Base-by-base conservation (phyloP, 306 rosid species). In the Cucumis melo region DNA sequence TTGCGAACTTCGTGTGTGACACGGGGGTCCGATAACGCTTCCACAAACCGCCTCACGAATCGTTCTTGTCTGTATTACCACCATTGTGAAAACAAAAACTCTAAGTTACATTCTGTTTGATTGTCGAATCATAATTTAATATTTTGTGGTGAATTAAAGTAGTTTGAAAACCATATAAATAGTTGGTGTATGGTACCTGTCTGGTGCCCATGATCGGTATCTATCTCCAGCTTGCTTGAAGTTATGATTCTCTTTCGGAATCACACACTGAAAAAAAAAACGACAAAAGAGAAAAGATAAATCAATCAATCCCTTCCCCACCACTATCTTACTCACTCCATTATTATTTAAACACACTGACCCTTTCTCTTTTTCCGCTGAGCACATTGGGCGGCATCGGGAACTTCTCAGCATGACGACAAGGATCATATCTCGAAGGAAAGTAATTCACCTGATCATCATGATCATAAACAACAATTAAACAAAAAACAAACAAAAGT, bases 191-290 rank as follows among this genome's bases (percentile, higher is more conserved):
- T 12, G 17, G 78, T 82, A 91, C 98, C 98, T 90, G 86, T 93
- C 98, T 10, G 96, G 88, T 27, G 88, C 80, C 86, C 84, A 91
- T 62, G 98, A 82, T 70, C 98, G 79, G 88, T 87, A 91, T 90
- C 93, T 89, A 84, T 91, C 98, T 72, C 97, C 98, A 3, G 98
- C 86, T 82, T 93, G 92, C 88, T 91, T 93, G 80, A 93, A 91
- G 90, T 91, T 81, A 86, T 93, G 80, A 86, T 93, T 89, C 86
- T 91, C 91, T 83, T 93, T 93, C 36, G 81, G 87, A 86, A 88
- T 87, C 38, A 73, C 63, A 79, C 83, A 38, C 98, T 93, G 91
- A 55, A 54, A 78, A 17, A 4, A 44, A 5, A 32, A 32, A 1
- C 7, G 0, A n/a, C 39, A 32, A 77, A 17, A 24, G 38, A 27